Evolutionary conservation across 306 rosid species (phyloP).

Genomic region (Amphicarpaea edgeworthii): DNA sequence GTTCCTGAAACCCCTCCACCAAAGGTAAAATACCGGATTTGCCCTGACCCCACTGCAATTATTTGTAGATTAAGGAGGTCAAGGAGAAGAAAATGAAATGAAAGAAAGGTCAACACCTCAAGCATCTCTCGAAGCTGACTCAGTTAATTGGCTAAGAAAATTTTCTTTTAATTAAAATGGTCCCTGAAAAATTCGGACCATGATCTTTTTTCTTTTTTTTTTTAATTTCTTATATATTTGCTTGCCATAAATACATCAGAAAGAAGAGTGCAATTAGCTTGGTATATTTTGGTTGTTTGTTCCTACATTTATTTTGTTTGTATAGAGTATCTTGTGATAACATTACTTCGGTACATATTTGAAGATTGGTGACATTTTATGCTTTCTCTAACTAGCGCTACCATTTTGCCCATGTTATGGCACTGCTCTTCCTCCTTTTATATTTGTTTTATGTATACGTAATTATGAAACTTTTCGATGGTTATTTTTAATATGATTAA

Average conservation of each 20-base stretch:
- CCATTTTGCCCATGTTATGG: no score
- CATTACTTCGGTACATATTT: neutral
- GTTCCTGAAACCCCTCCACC: conserved; percentile 58
- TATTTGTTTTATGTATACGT: neutral
- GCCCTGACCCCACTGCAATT: conserved; percentile 84
- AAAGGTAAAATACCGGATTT: conserved; percentile 76
- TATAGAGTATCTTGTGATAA: conserved; percentile 28
- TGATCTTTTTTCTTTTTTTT: neutral
- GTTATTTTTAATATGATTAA: neutral
- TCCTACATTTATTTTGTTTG: conserved; percentile 15
- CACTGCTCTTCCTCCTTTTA: no score
- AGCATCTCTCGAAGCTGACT: conserved; percentile 11
- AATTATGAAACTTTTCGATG: neutral
- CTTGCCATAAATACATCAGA: neutral
- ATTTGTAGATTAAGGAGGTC: conserved; percentile 74
- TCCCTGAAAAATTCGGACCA: neutral
- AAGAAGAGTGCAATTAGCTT: conserved; percentile 18
- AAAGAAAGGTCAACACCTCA: conserved; percentile 26
- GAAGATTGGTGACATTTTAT: neutral
- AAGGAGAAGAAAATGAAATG: conserved; percentile 56
- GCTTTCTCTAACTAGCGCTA: neutral
- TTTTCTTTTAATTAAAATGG: conserved; percentile 11
- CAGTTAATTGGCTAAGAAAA: neutral
- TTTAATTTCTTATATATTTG: neutral
- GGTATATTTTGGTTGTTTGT: conserved; percentile 11